phyloP scores from a whole-genome alignment of 768 basidiomycete genomes.

The Lepiota venenata region DNA sequence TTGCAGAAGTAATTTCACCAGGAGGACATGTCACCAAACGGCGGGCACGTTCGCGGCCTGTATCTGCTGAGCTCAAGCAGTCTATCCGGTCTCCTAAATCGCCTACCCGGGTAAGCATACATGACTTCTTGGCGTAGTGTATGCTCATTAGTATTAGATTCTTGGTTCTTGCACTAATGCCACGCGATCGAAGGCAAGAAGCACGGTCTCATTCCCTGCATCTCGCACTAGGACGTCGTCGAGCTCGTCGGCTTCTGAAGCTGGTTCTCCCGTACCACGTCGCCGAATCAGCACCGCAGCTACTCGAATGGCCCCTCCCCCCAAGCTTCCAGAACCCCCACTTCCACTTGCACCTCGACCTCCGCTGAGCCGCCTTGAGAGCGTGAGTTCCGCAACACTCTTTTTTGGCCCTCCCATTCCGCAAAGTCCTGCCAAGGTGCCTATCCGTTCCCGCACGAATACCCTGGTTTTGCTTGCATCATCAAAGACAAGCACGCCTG shows the following conservation, averaged over 20 bases:
- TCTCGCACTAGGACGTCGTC: slow-evolving; percentile 36
- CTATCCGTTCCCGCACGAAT: slow-evolving; percentile 29
- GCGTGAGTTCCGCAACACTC: slow-evolving; percentile 54
- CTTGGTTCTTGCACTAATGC: slow-evolving; percentile 7
- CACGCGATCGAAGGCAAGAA: slow-evolving; percentile 27
- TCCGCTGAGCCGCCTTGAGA: slow-evolving; percentile 50
- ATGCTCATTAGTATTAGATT: slow-evolving; percentile 5
- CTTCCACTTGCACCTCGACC: slow-evolving; percentile 26
- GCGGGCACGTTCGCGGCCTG: slow-evolving; percentile 68
- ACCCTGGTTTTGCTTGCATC: slow-evolving; percentile 20
- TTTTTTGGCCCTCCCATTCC: slow-evolving; percentile 66
- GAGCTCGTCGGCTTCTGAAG: slow-evolving; percentile 43
- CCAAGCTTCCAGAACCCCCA: slow-evolving; percentile 16
- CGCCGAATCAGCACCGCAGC: slow-evolving; percentile 43
- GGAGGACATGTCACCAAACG: slow-evolving; percentile 76
- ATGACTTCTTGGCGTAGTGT: slow-evolving; percentile 7
- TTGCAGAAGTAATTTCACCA: slow-evolving; percentile 68
- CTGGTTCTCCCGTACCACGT: slow-evolving; percentile 51
- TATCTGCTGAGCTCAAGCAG: slow-evolving; percentile 62
- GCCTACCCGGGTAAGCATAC: slow-evolving; percentile 34
- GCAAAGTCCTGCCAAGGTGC: slow-evolving; percentile 18
- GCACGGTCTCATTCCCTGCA: slow-evolving; percentile 40
- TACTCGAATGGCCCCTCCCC: slow-evolving; percentile 15
- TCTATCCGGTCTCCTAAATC: slow-evolving; percentile 41
- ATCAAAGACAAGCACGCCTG: slow-evolving; percentile 9